phyloP scores from a whole-genome alignment of 345 rosid genomes.

The Geranium rotundifolium region DNA sequence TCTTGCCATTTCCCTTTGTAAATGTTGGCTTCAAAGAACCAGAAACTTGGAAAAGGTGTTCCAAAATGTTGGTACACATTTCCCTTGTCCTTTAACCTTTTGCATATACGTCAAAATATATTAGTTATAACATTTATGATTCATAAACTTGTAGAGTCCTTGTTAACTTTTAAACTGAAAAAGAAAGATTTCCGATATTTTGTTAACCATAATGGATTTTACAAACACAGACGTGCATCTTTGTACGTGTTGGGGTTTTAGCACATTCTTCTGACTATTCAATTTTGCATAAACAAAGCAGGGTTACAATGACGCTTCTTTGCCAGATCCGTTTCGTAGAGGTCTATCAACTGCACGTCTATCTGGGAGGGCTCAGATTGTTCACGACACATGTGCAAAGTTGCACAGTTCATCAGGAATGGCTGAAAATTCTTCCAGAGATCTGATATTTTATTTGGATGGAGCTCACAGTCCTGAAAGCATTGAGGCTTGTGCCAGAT shows the following conservation, averaged over 20 bases:
- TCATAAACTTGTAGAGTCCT: neutral
- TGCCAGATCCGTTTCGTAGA: constrained; percentile 51
- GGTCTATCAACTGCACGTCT: constrained; percentile 77
- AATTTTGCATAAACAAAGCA: constrained; percentile 11
- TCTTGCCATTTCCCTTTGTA: constrained; percentile 79
- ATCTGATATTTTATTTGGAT: constrained; percentile 74
- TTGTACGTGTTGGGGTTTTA: too few relatives aligned
- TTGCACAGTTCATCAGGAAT: constrained; percentile 19
- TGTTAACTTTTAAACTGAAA: neutral
- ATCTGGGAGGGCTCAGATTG: constrained; percentile 74
- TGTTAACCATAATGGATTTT: too few relatives aligned
- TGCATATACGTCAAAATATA: neutral
- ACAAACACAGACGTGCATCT: too few relatives aligned
- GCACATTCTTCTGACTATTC: too few relatives aligned
- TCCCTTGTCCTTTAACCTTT: neutral
- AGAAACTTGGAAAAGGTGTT: constrained; percentile 50
- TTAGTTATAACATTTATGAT: neutral
- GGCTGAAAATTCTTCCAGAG: constrained; percentile 30
- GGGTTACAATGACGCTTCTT: constrained; percentile 29
- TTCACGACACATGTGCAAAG: constrained; percentile 37
- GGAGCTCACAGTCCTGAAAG: constrained; percentile 99
- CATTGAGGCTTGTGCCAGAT: constrained; percentile 81
- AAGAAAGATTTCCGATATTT: neutral
- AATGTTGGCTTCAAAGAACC: constrained; percentile 74
- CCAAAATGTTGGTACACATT: constrained; percentile 29